Conservation (phyloP, 2,329 filamentous ascomycete species). For the Dothistroma septosporum region DNA sequence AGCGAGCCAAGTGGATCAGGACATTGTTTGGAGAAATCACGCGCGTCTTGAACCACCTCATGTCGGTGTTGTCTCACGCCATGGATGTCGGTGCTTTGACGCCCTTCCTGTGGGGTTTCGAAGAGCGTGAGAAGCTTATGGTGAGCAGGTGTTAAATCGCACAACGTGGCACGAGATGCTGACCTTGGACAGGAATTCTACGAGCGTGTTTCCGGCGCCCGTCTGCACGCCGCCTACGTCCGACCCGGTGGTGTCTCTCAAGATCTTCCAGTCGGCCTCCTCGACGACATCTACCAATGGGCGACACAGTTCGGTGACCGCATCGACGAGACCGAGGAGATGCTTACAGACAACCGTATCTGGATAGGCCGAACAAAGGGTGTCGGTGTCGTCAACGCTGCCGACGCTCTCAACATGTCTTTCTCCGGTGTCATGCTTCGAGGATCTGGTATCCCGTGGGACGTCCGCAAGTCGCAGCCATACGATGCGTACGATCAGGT, state of each 20-base stretch:
- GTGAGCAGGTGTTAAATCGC: slow-evolving; percentile 50
- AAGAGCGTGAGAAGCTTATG: slow-evolving; percentile 99
- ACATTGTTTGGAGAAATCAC: slow-evolving; percentile 96
- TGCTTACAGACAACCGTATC: slow-evolving; percentile 98
- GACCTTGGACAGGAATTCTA: slow-evolving; percentile 78
- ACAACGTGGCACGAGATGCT: slow-evolving; percentile 1
- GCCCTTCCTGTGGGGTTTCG: slow-evolving; percentile 98
- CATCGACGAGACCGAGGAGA: slow-evolving; percentile 97
- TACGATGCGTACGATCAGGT: slow-evolving; percentile 98
- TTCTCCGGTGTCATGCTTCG: slow-evolving; percentile 98
- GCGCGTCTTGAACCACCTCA: slow-evolving; percentile 90
- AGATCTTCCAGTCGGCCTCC: slow-evolving; percentile 85
- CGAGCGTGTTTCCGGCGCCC: slow-evolving; percentile 95
- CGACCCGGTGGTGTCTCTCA: slow-evolving; percentile 94
- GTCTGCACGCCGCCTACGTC: slow-evolving; percentile 94
- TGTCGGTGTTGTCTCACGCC: slow-evolving; percentile 94
- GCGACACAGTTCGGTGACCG: slow-evolving; percentile 98
- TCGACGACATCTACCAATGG: slow-evolving; percentile 99
- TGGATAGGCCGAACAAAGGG: slow-evolving; percentile 90
- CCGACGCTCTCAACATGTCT: slow-evolving; percentile 93
- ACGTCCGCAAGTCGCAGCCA: slow-evolving; percentile 92
- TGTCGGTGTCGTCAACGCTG: slow-evolving; percentile 83
- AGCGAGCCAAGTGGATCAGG: slow-evolving; percentile 93
- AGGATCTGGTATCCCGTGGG: slow-evolving; percentile 92
- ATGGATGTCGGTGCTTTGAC: slow-evolving; percentile 99